These are phyloP conservation scores for Chrysosporium queenslandicum DNA, from an alignment of 2,329 filamentous ascomycete genomes.

Conservation along the genomic window DNA sequence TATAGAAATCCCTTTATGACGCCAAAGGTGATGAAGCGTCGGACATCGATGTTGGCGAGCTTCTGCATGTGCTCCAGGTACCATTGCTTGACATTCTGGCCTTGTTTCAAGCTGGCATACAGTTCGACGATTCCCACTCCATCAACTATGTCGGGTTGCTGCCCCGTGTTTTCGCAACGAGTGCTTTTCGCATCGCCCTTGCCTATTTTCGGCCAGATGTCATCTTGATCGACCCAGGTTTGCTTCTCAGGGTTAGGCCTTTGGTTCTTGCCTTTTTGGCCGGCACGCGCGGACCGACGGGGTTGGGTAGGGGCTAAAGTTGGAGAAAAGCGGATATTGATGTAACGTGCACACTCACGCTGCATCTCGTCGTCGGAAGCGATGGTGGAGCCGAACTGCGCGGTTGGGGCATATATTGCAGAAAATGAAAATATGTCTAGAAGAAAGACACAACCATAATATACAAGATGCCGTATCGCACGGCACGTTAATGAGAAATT, in stretches of 20 bases:
- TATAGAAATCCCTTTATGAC: slow-evolving; percentile 93
- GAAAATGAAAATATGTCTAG: slow-evolving; percentile 93
- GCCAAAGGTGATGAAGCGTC: slow-evolving; percentile 88
- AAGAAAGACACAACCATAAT: slow-evolving; percentile 82
- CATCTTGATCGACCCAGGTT: slow-evolving; percentile 25
- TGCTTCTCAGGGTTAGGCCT: slow-evolving; percentile 14
- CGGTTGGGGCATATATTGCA: slow-evolving; percentile 77
- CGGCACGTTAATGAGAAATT: slow-evolving; percentile 77
- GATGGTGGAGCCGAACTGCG: slow-evolving; percentile 64
- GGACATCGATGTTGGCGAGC: slow-evolving; percentile 69
- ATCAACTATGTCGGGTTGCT: slow-evolving; percentile 25
- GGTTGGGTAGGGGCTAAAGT: slow-evolving; percentile 18
- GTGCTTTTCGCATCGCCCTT: slow-evolving; percentile 22
- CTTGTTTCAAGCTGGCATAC: slow-evolving; percentile 74
- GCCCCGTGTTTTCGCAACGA: neutral
- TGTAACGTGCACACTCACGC: slow-evolving; percentile 79
- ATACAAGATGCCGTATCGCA: slow-evolving; percentile 78
- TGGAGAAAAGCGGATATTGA: slow-evolving; percentile 47
- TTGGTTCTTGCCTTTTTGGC: neutral
- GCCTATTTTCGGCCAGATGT: slow-evolving; percentile 37
- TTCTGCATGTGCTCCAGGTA: slow-evolving; percentile 63
- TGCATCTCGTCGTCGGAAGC: slow-evolving; percentile 66
- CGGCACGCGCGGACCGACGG: slow-evolving; percentile 15
- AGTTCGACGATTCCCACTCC: slow-evolving; percentile 58
- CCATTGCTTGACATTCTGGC: slow-evolving; percentile 79